A percentile compares a stretch with the other conserved stretches of the same genome.
phyloP scores from a whole-genome alignment of 2,329 filamentous ascomycete genomes.

The Chaetomium sp. region DNA sequence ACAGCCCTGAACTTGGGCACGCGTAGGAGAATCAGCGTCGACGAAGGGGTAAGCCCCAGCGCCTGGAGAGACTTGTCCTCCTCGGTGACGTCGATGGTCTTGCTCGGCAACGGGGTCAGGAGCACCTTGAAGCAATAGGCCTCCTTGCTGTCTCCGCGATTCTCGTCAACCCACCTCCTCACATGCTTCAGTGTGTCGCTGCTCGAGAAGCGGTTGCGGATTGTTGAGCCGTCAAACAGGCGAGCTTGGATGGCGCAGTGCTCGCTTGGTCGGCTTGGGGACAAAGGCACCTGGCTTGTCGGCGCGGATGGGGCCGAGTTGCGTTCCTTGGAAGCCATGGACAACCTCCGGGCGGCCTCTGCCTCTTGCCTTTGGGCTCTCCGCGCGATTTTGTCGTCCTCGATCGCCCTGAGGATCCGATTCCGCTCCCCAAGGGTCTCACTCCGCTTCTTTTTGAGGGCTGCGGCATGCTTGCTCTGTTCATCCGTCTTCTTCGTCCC shows the following conservation, averaged over 20 bases:
- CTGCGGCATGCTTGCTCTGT: conserved; percentile 51
- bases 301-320: conserved; percentile 32
- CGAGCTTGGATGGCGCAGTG: conserved; percentile 72
- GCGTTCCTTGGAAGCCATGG: conserved; percentile 35
- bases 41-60: conserved; percentile 74
- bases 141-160: conserved; percentile 54
- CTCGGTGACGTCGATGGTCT: conserved; percentile 71
- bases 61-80: conserved; percentile 69
- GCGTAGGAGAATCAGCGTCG: conserved; percentile 80
- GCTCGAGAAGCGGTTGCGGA: conserved; percentile 71
- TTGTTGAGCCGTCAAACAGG: conserved; percentile 79
- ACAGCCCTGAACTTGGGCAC: conserved; percentile 54
- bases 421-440: conserved; percentile 69
- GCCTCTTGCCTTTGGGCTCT: conserved; percentile 56
- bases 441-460: conserved; percentile 64
- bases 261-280: conserved; percentile 34
- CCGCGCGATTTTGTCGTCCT: conserved; percentile 73
- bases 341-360: conserved; percentile 38
- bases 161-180: conserved; percentile 73
- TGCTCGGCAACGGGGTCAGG: conserved; percentile 74
- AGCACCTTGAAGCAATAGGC: conserved; percentile 87
- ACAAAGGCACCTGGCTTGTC: conserved; percentile 37
- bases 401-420: conserved; percentile 73
- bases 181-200: conserved; percentile 67
- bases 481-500: conserved; percentile 39